Conservation (phyloP, 2,329 filamentous ascomycete species). For the Tolypocladium pustulatum region DNA sequence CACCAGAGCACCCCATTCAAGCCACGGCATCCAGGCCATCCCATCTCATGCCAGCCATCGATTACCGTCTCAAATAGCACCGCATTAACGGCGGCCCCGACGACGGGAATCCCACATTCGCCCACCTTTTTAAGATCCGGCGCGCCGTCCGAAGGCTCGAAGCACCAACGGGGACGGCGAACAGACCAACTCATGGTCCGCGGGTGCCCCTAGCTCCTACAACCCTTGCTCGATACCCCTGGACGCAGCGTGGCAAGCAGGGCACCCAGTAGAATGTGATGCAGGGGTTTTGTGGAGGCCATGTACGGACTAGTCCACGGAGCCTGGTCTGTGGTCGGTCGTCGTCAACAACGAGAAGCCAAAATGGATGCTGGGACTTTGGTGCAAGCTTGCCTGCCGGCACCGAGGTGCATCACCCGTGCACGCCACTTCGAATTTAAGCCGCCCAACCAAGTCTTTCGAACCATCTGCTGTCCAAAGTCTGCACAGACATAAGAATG, state of each 20-base stretch:
- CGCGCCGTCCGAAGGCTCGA: not conserved
- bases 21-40: not conserved
- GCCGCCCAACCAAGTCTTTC: not conserved
- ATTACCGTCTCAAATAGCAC: not conserved
- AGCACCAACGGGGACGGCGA: not conserved
- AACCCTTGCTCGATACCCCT: not conserved
- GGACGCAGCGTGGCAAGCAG: slow-evolving; percentile 1
- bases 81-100: not conserved
- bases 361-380: not conserved
- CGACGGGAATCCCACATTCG: slow-evolving; percentile 5
- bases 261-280: not conserved
- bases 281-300: not conserved
- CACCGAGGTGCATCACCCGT: not conserved
- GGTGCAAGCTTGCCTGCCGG: not conserved
- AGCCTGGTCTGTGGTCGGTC: not conserved
- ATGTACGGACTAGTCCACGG: not conserved
- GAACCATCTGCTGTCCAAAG: not conserved
- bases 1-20: not conserved
- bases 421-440: not conserved
- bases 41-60: not conserved
- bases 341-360: not conserved
- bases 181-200: slow-evolving; percentile 1
- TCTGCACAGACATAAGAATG: not conserved
- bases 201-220: not conserved
- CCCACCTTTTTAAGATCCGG: slow-evolving; percentile 3